phyloP scores from a whole-genome alignment of 2,329 filamentous ascomycete genomes.

The Cryoendolithus antarcticus region DNA sequence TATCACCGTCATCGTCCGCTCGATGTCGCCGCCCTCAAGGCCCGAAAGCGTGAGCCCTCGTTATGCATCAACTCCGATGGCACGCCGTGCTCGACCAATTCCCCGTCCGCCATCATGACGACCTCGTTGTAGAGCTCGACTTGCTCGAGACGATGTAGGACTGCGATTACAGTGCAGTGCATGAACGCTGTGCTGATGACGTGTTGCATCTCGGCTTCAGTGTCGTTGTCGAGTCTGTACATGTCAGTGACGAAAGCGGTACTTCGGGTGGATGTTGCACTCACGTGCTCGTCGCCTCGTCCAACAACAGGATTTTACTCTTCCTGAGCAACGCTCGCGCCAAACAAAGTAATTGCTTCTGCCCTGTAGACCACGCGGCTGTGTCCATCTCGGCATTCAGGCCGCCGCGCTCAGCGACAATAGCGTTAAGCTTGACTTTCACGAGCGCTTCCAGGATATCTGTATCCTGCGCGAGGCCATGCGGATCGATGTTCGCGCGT shows the following conservation, averaged over 20 bases:
- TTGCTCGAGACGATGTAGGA: slow-evolving; percentile 31
- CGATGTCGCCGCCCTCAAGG: too few species aligned
- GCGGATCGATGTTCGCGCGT: slow-evolving; percentile 64
- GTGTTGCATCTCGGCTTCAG: slow-evolving; percentile 17
- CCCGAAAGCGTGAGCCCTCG: background rate
- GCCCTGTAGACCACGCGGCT: slow-evolving; percentile 42
- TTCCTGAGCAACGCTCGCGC: slow-evolving; percentile 50
- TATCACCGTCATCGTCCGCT: too few species aligned
- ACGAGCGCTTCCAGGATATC: slow-evolving; percentile 58
- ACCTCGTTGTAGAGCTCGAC: slow-evolving; percentile 30
- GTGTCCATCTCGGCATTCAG: background rate
- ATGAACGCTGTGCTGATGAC: slow-evolving; percentile 27
- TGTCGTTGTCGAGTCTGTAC: slow-evolving; percentile 11
- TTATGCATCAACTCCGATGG: slow-evolving; percentile 17
- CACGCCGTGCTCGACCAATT: slow-evolving; percentile 27
- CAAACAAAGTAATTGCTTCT: slow-evolving; percentile 84
- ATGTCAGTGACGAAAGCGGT: too few species aligned
- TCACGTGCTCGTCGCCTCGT: slow-evolving; percentile 30
- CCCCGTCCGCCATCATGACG: slow-evolving; percentile 28
- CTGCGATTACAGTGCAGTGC: slow-evolving; percentile 28
- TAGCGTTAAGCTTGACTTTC: slow-evolving; percentile 43
- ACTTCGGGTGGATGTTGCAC: too few species aligned
- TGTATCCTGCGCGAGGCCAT: slow-evolving; percentile 54
- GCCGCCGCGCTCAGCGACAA: slow-evolving; percentile 30
- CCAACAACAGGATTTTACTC: slow-evolving; percentile 28